Evolutionary conservation across 2,329 filamentous ascomycete species (phyloP).

Genomic region (Alternaria alternata): DNA sequence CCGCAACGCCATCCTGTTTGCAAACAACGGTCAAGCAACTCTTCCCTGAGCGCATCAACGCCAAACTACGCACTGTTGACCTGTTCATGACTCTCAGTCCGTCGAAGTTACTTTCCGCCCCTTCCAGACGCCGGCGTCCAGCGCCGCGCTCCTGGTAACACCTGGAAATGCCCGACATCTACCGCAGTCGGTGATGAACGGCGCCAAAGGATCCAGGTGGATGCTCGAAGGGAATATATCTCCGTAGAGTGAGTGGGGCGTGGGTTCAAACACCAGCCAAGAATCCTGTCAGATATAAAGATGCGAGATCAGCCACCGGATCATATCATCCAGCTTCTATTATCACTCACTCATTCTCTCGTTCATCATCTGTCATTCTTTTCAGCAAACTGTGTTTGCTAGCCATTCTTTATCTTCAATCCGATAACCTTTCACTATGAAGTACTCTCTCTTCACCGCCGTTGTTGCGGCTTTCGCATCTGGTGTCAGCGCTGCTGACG

Average conservation of each 20-base stretch:
- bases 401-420: constrained; percentile 24
- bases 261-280: constrained; percentile 15
- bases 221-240: constrained; percentile 8
- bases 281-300: constrained; percentile 23
- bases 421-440: constrained; percentile 23
- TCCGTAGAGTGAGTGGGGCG: constrained; percentile 18
- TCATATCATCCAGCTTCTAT: neutral
- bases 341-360: constrained; percentile 21
- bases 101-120: neutral
- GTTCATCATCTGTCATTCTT: neutral
- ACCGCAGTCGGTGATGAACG: constrained; percentile 11
- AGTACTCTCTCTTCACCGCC: constrained; percentile 28
- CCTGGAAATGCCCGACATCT: neutral
- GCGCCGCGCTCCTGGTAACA: neutral
- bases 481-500: constrained; percentile 32
- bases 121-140: constrained; percentile 1
- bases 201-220: neutral
- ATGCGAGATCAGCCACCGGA: constrained; percentile 1
- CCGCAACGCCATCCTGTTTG: neutral
- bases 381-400: constrained; percentile 33
- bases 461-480: constrained; percentile 28
- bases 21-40: neutral
- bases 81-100: neutral
- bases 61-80: neutral
- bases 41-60: neutral